phyloP scores from a whole-genome alignment of 2,329 filamentous ascomycete genomes.

The Fusarium multiceps region DNA sequence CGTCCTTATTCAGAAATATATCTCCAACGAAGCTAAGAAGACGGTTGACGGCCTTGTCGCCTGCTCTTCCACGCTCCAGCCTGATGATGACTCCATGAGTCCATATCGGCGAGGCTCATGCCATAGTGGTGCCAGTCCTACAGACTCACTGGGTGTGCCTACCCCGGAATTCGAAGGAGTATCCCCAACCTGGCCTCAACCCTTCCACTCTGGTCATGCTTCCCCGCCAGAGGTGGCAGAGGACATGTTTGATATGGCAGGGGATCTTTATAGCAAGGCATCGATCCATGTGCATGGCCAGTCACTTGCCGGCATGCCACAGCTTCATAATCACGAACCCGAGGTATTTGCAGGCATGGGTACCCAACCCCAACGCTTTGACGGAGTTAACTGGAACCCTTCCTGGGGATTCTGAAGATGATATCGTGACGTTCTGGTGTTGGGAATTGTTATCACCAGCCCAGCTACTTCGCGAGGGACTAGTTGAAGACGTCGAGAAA shows the following conservation, averaged over 20 bases:
- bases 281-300: conserved; percentile 27
- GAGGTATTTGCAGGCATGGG: conserved; percentile 32
- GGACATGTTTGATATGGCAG: conserved; percentile 40
- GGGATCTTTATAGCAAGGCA: conserved; percentile 33
- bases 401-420: conserved; percentile 37
- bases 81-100: conserved; percentile 24
- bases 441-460: not conserved
- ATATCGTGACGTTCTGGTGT: not conserved
- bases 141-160: conserved; percentile 41
- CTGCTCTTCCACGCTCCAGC: conserved; percentile 31
- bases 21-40: conserved; percentile 47
- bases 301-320: conserved; percentile 12
- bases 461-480: not conserved
- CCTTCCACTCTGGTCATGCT: conserved; percentile 35
- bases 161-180: conserved; percentile 39
- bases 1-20: conserved; percentile 48
- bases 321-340: conserved; percentile 14
- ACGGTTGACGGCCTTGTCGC: conserved; percentile 42
- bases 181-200: conserved; percentile 39
- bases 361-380: conserved; percentile 18
- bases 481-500: not conserved
- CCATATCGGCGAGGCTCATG: conserved; percentile 39
- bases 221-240: conserved; percentile 37
- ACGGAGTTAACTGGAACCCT: conserved; percentile 28
- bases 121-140: conserved; percentile 41